phyloP scores from a whole-genome alignment of 148 eudicot genomes.

The Chenopodium suecicum region DNA sequence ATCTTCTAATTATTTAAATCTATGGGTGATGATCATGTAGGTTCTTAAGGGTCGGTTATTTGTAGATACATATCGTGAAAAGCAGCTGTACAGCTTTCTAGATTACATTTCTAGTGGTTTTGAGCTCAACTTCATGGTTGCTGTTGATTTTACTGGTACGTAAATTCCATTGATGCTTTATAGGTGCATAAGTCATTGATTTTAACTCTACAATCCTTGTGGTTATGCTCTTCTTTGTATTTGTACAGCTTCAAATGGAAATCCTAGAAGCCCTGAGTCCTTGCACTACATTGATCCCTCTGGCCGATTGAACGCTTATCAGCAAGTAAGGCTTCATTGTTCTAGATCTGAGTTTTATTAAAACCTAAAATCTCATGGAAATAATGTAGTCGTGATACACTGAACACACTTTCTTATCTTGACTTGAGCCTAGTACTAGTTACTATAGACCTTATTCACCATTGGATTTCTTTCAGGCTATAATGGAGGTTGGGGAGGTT shows the following conservation, averaged over 20 bases:
- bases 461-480: conserved; percentile 56
- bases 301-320: conserved; percentile 83
- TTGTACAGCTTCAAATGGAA: conserved; percentile 79
- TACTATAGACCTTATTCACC: neutral
- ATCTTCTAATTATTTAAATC: neutral
- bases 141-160: conserved; percentile 95
- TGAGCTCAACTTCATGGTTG: conserved; percentile 64
- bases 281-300: conserved; percentile 88
- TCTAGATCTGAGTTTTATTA: neutral
- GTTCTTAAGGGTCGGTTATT: conserved; percentile 77
- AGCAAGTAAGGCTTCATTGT: conserved; percentile 49
- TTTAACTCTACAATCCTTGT: neutral
- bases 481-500: conserved; percentile 78
- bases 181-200: neutral
- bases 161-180: neutral
- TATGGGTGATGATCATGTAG: conserved; percentile 33
- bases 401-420: neutral
- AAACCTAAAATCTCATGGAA: neutral
- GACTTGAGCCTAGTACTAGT: neutral
- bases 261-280: conserved; percentile 60
- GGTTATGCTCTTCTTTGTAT: conserved; percentile 4
- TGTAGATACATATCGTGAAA: conserved; percentile 69
- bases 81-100: conserved; percentile 68
- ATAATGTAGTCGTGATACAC: neutral
- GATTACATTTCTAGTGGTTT: conserved; percentile 95